Conservation (phyloP, 106 monocot species). For the Acorus gramineus region DNA sequence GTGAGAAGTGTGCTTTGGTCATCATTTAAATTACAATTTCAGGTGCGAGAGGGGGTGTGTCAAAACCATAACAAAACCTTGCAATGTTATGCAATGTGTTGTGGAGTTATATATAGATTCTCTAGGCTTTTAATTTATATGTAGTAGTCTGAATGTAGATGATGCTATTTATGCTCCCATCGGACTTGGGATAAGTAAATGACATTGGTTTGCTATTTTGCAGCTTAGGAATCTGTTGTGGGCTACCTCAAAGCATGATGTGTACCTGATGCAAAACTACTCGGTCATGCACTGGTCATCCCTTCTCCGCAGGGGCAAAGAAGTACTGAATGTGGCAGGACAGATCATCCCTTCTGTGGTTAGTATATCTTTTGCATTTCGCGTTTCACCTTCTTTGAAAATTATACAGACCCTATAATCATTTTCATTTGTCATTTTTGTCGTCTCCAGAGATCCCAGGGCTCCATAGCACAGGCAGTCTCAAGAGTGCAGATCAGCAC, state of each 20-base stretch:
- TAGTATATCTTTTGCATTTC: neutral
- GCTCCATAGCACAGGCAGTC: conserved; percentile 22
- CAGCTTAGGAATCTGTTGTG: conserved; percentile 90
- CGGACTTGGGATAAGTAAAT: too few species aligned
- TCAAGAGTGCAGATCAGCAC: conserved; percentile 72
- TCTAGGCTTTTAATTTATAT: too few species aligned
- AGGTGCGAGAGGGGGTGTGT: too few species aligned
- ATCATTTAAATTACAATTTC: too few species aligned
- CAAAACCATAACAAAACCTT: too few species aligned
- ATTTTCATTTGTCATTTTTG: neutral
- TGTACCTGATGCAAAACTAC: conserved; percentile 57
- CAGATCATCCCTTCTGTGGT: conserved; percentile 41
- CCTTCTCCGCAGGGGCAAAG: conserved; percentile 33
- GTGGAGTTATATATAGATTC: too few species aligned
- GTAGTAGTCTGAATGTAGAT: too few species aligned
- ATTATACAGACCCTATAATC: too few species aligned
- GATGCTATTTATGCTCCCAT: too few species aligned
- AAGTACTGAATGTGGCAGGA: conserved; percentile 71
- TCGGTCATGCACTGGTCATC: conserved; percentile 83
- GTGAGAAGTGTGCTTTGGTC: too few species aligned
- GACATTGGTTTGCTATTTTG: neutral
- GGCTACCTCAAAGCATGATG: conserved; percentile 93
- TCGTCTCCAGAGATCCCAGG: conserved; percentile 29
- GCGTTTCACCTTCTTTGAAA: too few species aligned
- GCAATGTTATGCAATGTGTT: too few species aligned